Base-by-base conservation (phyloP, 129 eudicot genomes). In the Flaveria ramosissima region DNA sequence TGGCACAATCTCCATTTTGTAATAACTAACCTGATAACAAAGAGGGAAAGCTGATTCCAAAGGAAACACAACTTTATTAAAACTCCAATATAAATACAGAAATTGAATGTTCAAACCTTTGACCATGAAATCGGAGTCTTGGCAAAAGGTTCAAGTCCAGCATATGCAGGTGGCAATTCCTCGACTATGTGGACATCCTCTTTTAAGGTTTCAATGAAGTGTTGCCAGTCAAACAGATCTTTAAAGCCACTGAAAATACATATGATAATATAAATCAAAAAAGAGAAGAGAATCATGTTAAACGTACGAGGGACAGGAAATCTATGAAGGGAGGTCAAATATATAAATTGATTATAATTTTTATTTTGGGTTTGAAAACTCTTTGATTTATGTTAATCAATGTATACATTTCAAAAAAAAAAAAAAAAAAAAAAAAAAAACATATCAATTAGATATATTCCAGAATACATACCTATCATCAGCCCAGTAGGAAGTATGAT, bases 101-200 rank as follows among this genome's bases (percentile, higher is more conserved):
- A 46, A 81, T 60, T 39, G 53, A 53, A 71, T 11, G 72, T 47
- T 69, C 73, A 60, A 77, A 95, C 99, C 99, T 95, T 91, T 27
- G 99, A 91, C 99, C 99, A 95, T 76, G 99, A 95, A 74, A 95
- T 86, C 19, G 96, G 99, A 72, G 99, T 92, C 88, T 95, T 95
- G 32, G 88, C 77, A 76, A 89, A 89, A 71, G 99, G 99, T 74
- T 91, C 97, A 70, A 85, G 67, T 67, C 79, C 96, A 72, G 90
- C 88, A 82, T 86, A 95, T 62, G 71, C 92, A 41, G 90, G 87
- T 8, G 99, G 99, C 70, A 91, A 76, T 47, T 75, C 45, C 69
- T 89, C 97, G 51, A 95, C 87, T 70, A 95, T 80, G 84, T 95
- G 96, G 67, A 95, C 55, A 39, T 95, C 99, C 52, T 88, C 96